Conservation (phyloP, 208 protist species). For the Naegleria lovaniensis region DNA sequence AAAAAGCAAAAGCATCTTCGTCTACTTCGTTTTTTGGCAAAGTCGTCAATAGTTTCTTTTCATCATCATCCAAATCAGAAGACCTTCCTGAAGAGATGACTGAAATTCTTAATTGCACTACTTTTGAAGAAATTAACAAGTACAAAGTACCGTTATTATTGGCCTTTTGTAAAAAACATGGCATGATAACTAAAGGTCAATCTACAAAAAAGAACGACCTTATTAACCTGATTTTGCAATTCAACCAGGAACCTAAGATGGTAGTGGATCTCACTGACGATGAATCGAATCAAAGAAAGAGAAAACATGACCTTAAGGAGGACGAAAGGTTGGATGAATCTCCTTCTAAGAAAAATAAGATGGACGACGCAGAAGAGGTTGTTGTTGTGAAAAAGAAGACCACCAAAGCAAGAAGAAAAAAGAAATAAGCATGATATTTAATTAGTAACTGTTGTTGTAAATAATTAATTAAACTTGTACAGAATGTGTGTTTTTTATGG, state of each 20-base stretch:
- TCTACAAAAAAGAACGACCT: not conserved
- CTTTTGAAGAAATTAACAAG: no score
- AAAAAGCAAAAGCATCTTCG: not conserved
- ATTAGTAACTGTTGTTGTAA: no score
- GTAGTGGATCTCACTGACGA: not conserved
- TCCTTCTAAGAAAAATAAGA: not conserved
- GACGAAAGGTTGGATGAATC: not conserved
- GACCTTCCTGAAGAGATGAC: no score
- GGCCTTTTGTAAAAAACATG: no score
- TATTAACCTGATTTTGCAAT: no score
- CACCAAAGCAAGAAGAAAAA: not conserved
- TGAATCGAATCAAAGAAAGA: not conserved
- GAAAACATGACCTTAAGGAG: not conserved
- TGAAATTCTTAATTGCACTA: no score
- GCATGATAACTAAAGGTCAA: no score
- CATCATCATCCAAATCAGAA: not conserved
- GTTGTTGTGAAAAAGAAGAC: not conserved
- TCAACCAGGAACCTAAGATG: no score
- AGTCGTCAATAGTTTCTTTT: not conserved
- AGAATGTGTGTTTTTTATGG: no score
- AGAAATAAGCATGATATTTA: no score
- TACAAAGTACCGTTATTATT: no score
- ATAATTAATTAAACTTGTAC: not conserved
- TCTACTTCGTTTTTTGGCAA: not conserved
- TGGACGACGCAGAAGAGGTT: not conserved